These are phyloP conservation scores for Lepidium campestre DNA, from an alignment of 441 rosid genomes.

Conservation along the genomic window DNA sequence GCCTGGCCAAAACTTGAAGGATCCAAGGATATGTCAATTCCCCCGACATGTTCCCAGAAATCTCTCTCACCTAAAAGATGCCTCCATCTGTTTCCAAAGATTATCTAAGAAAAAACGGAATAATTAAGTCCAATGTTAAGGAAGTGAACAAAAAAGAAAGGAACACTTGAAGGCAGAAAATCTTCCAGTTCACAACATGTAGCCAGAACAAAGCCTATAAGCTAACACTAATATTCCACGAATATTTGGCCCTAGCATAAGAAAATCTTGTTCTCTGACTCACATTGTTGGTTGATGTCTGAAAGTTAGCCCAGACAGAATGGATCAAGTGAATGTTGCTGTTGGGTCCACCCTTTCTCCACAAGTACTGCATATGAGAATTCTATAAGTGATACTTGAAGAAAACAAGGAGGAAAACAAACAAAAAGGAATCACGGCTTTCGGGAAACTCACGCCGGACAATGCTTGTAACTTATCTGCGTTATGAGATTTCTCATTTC, in stretches of 20 bases:
- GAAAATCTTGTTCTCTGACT: constrained; percentile 29
- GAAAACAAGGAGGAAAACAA: neutral
- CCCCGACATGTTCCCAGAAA: constrained; percentile 95
- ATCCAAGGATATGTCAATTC: constrained; percentile 80
- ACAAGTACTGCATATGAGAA: constrained; percentile 52
- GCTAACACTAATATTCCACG: neutral
- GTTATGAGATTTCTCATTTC: constrained; percentile 68
- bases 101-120: constrained; percentile 46
- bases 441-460: constrained; percentile 52
- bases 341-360: constrained; percentile 83
- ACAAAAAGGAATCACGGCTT: neutral
- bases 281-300: constrained; percentile 88
- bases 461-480: constrained; percentile 65
- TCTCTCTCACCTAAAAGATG: constrained; percentile 88
- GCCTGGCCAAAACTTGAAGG: constrained; percentile 98
- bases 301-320: constrained; percentile 97
- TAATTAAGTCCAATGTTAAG: neutral
- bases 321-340: constrained; percentile 53
- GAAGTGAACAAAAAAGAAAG: neutral
- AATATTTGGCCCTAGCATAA: neutral
- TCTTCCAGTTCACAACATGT: neutral
- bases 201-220: neutral
- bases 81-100: constrained; percentile 95
- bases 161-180: neutral
- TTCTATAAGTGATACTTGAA: neutral